These are phyloP conservation scores for Cladosporium sp. DNA, from an alignment of 2,329 filamentous ascomycete species.

Conservation along the genomic window DNA sequence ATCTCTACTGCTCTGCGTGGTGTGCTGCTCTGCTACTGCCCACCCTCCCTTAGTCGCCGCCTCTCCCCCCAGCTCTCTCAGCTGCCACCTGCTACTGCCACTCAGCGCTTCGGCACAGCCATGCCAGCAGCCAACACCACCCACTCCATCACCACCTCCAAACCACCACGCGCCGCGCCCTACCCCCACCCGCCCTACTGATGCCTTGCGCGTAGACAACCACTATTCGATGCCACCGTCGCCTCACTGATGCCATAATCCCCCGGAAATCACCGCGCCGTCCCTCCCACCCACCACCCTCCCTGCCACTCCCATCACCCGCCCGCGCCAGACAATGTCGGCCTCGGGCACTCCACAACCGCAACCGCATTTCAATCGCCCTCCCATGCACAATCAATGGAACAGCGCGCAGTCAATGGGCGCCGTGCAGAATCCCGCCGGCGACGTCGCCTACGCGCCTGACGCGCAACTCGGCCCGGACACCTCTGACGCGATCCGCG, in stretches of 20 bases:
- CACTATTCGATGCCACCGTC: background rate
- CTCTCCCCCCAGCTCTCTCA: constrained; percentile 5
- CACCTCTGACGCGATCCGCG: constrained; percentile 46
- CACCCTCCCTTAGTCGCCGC: constrained; percentile 1
- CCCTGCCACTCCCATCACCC: too few species aligned
- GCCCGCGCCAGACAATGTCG: constrained; percentile 6
- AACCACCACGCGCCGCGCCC: background rate
- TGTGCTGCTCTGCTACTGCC: constrained; percentile 8
- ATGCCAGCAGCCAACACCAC: constrained; percentile 4
- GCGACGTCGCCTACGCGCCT: constrained; percentile 16
- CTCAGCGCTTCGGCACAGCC: too few species aligned
- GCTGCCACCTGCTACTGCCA: too few species aligned
- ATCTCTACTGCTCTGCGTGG: background rate
- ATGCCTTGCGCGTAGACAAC: background rate
- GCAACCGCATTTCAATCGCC: constrained; percentile 12
- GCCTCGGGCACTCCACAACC: constrained; percentile 13
- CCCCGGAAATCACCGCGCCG: background rate
- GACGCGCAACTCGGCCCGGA: constrained; percentile 16
- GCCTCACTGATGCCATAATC: constrained; percentile 11
- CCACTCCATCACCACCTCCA: background rate
- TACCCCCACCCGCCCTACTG: background rate
- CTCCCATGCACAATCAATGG: constrained; percentile 15
- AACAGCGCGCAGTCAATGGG: constrained; percentile 15
- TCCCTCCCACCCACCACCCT: background rate
- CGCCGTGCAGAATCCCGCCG: constrained; percentile 22